Base-by-base conservation (phyloP, 331 rosid species). In the Ulmus americana region DNA sequence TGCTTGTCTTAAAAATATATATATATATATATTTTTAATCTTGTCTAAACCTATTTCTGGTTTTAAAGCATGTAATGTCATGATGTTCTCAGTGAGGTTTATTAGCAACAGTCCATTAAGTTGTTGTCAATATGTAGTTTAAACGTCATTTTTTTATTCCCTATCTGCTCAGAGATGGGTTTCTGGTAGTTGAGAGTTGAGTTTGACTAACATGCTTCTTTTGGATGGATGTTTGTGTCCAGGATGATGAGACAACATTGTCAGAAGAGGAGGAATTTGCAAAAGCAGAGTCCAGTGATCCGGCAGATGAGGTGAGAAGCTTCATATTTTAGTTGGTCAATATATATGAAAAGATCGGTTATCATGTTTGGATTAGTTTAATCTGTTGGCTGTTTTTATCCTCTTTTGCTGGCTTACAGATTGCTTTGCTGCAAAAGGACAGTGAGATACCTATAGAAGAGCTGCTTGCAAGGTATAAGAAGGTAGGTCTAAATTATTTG, bases 231-330 rank as follows among this genome's bases (percentile, higher is more conserved):
- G 46, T 72, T 45, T 48, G 55, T 80, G 75, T 62, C 57, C 88
- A 92, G 98, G 98, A 89, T 74, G 95, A 92, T 76, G 98, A 92
- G 81, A 61, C 96, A 73, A 92, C 98, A 72, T 83, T 92, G 72
- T 82, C 86, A 0, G 96, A 92, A 75, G 98, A 92, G 86, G 98
- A 92, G 86, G 88, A 92, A 72, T 58, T 92, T 80, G 94, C 78
- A 55, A 83, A 77, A 79, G 86, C 56, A 58, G 95, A 86, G 68
- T 68, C 78, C 68, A 70, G 72, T 63, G 77, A 82, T 73, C 85
- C 86, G 47, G 71, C 55, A 57, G 95, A 89, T 69, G 98, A 92
- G 98, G 98, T 86, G 70, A 76, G 69, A 56, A 66, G 77, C 80
- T 70, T 62, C 41, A 42, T 59, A 70, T 42, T 11, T 45, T 38